phyloP scores from a whole-genome alignment of 208 protist species.

The Leptomonas seymouri region DNA sequence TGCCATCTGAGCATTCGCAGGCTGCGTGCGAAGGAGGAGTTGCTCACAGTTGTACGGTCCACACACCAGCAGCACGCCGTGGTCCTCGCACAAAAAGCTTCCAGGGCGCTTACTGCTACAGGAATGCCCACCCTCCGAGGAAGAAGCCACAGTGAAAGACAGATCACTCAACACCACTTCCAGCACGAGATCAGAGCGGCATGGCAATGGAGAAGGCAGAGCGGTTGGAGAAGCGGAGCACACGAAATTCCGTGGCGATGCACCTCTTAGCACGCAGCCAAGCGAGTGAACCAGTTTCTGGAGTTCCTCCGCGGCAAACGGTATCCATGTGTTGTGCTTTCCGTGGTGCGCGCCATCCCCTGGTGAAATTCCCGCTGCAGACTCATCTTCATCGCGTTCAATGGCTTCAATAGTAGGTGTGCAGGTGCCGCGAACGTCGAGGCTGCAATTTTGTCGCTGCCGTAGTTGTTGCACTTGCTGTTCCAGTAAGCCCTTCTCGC shows the following conservation, averaged over 20 bases:
- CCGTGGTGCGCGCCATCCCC: neutral
- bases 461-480: neutral
- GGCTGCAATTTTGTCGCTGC: neutral
- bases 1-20: neutral
- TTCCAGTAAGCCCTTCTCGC: slow-evolving; percentile 5
- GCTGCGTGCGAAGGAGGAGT: neutral
- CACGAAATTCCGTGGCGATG: neutral
- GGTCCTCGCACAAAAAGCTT: too few species aligned
- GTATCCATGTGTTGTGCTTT: neutral
- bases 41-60: slow-evolving; percentile 16
- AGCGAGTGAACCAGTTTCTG: slow-evolving; percentile 13
- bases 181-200: neutral
- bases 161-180: slow-evolving; percentile 24
- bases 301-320: slow-evolving; percentile 9
- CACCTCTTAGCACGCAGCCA: slow-evolving; percentile 1
- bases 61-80: slow-evolving; percentile 8
- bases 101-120: too few species aligned
- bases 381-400: slow-evolving; percentile 29
- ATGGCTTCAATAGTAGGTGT: slow-evolving; percentile 19
- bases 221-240: neutral
- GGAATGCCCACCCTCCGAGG: neutral
- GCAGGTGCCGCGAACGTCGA: too few species aligned
- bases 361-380: neutral
- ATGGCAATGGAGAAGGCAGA: neutral
- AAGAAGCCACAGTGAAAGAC: neutral